These are phyloP conservation scores for Coccinonectria pachysandricola DNA, from an alignment of 2,329 filamentous ascomycete genomes.

Conservation along the genomic window DNA sequence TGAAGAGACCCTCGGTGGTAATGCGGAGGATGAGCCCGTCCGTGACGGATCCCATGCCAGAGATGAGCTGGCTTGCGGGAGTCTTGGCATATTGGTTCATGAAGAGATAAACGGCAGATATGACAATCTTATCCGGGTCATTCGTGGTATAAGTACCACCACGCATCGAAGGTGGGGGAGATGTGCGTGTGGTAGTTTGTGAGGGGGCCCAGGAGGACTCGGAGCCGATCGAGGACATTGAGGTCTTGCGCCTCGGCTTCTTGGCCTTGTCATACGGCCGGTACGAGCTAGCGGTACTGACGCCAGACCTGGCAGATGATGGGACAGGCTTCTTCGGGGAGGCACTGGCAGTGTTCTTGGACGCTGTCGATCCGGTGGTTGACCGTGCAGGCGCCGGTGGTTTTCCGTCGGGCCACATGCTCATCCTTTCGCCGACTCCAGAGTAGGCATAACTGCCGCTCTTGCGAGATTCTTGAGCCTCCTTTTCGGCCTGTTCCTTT, in stretches of 20 bases:
- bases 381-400: conserved; percentile 28
- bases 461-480: conserved; percentile 28
- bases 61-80: conserved; percentile 83
- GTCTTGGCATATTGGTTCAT: conserved; percentile 80
- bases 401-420: conserved; percentile 57
- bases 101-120: conserved; percentile 86
- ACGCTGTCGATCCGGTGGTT: conserved; percentile 13
- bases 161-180: conserved; percentile 68
- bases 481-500: conserved; percentile 21
- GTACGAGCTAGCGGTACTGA: conserved; percentile 59
- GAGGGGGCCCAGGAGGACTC: conserved; percentile 82
- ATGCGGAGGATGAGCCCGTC: conserved; percentile 88
- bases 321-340: conserved; percentile 28
- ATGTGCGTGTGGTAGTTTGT: conserved; percentile 72
- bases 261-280: conserved; percentile 66
- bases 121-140: conserved; percentile 92
- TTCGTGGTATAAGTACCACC: conserved; percentile 74
- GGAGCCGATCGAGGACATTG: conserved; percentile 59
- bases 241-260: conserved; percentile 46
- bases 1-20: conserved; percentile 88
- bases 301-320: conserved; percentile 43
- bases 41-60: conserved; percentile 74
- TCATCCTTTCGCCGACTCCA: conserved; percentile 57
- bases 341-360: conserved; percentile 9
- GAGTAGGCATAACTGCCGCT: conserved; percentile 51